Evolutionary conservation across 441 rosid genomes (phyloP).

Genomic region (Aquilaria agallochum): DNA sequence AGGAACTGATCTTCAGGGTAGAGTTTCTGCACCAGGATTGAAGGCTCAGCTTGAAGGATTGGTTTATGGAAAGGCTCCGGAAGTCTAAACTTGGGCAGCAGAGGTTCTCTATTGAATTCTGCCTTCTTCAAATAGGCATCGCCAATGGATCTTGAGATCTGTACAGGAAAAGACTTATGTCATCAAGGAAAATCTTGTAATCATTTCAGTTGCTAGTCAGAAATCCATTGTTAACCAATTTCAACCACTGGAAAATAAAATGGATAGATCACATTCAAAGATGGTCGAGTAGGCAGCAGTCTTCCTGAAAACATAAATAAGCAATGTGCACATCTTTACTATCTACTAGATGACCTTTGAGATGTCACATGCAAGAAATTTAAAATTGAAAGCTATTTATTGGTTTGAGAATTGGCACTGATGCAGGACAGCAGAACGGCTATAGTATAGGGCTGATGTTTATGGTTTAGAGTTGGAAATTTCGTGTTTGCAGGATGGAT

Average conservation of each 20-base stretch:
- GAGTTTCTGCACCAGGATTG: slow-evolving; percentile 62
- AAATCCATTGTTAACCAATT: background rate
- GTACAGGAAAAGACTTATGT: slow-evolving; percentile 16
- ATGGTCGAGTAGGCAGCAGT: background rate
- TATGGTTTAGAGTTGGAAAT: too few species aligned
- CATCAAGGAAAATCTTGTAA: background rate
- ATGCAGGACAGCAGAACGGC: too few species aligned
- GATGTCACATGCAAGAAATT: too few species aligned
- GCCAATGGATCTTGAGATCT: slow-evolving; percentile 90
- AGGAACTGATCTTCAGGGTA: slow-evolving; percentile 79
- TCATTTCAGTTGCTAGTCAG: background rate
- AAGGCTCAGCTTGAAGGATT: slow-evolving; percentile 85
- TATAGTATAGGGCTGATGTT: too few species aligned
- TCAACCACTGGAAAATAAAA: background rate
- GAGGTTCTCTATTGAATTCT: slow-evolving; percentile 79
- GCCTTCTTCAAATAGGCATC: slow-evolving; percentile 87
- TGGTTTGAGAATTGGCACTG: too few species aligned
- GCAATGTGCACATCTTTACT: background rate
- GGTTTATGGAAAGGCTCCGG: slow-evolving; percentile 66
- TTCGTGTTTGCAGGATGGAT: too few species aligned
- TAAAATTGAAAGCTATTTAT: too few species aligned
- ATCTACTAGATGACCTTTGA: too few species aligned
- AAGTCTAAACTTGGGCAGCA: slow-evolving; percentile 73
- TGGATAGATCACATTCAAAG: background rate
- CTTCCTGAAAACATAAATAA: background rate